Conservation (phyloP, 1,284 basidiomycete genomes). For the Inonotus hispidus region DNA sequence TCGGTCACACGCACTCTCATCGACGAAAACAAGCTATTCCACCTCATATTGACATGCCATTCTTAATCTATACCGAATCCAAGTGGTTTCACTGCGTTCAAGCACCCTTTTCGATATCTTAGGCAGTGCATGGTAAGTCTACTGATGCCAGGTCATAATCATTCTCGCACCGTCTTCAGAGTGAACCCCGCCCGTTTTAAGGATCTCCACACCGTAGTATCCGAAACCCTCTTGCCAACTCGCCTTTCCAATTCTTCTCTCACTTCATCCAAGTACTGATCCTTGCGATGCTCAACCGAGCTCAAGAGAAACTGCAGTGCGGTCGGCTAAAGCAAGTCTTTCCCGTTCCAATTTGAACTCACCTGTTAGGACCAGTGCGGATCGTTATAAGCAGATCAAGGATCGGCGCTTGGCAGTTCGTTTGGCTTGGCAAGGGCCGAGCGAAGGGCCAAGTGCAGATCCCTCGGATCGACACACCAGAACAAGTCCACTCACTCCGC, state of each 20-base stretch:
- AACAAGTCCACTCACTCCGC: no score
- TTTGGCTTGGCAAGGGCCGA: no score
- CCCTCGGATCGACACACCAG: no score
- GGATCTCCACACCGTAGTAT: slow-evolving; percentile 23
- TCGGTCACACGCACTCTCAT: no score
- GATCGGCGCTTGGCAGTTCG: no score
- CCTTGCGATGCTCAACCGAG: background rate
- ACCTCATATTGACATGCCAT: slow-evolving; percentile 23
- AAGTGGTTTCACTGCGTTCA: slow-evolving; percentile 24
- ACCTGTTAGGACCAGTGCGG: no score
- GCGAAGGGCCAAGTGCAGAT: no score
- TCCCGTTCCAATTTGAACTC: no score
- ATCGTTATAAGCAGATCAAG: no score
- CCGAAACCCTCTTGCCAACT: slow-evolving; percentile 19
- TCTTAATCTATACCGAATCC: slow-evolving; percentile 19
- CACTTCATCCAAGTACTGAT: slow-evolving; percentile 19
- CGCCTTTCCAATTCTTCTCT: slow-evolving; percentile 3
- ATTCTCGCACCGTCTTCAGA: slow-evolving; percentile 24
- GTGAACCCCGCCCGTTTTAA: slow-evolving; percentile 21
- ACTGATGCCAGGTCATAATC: no score
- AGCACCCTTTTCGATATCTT: slow-evolving; percentile 25
- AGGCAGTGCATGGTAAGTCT: background rate
- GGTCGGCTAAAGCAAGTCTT: no score
- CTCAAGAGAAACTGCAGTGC: background rate
- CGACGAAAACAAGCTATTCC: no score